Conservation (phyloP, 345 rosid species). For the Salix viminalis region DNA sequence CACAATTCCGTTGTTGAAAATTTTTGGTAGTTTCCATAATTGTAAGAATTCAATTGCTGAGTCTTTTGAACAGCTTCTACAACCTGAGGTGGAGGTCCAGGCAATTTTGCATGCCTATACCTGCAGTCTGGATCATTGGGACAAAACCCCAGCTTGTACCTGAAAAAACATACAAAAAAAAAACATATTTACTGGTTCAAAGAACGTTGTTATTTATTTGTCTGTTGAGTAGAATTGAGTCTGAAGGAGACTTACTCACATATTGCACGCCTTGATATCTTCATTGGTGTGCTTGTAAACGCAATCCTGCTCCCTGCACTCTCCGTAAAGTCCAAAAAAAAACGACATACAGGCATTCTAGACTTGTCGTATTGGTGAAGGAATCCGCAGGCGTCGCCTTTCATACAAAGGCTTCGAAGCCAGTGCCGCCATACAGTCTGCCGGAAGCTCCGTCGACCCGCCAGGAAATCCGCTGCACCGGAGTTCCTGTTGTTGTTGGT, state of each 20-base stretch:
- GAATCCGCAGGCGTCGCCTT: conserved; percentile 97
- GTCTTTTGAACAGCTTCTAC: conserved; percentile 96
- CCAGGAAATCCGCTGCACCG: conserved; percentile 11
- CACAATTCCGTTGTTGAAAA: too few species aligned
- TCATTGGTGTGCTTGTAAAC: conserved; percentile 95
- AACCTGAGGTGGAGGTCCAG: conserved; percentile 94
- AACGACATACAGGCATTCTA: conserved; percentile 94
- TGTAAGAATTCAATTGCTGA: conserved; percentile 63
- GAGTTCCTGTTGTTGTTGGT: conserved; percentile 8
- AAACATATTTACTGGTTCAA: neutral
- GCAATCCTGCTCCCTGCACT: conserved; percentile 98
- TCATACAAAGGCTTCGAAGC: conserved; percentile 97
- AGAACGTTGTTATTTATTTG: neutral
- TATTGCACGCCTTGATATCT: conserved; percentile 97
- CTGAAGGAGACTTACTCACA: conserved; percentile 38
- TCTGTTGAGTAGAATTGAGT: neutral
- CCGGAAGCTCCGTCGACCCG: conserved; percentile 82
- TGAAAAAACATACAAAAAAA: conserved; percentile 21
- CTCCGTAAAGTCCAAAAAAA: conserved; percentile 86
- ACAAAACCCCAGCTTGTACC: conserved; percentile 98
- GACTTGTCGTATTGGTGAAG: conserved; percentile 97
- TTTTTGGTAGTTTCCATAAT: too few species aligned
- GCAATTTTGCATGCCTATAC: conserved; percentile 85
- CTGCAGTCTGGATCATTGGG: conserved; percentile 98
- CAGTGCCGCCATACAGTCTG: conserved; percentile 99